phyloP scores from a whole-genome alignment of 495 filamentous ascomycete genomes.

The Penicillium taxi region DNA sequence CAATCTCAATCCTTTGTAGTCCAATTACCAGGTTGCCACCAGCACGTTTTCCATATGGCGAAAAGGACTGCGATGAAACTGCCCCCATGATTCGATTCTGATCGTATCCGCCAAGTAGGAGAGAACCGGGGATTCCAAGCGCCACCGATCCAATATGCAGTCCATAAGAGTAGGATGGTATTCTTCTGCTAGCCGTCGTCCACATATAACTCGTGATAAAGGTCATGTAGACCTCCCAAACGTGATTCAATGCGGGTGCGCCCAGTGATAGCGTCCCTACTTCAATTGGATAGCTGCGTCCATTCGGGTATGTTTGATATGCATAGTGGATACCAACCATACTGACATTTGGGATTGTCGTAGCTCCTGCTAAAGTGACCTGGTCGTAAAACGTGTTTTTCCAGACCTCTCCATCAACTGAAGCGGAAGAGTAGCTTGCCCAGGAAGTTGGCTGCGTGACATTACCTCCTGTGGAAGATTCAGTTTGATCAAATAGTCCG shows the following conservation, averaged over 20 bases:
- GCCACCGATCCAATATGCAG: constrained; percentile 45
- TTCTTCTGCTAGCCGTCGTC: constrained; percentile 8
- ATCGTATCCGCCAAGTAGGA: constrained; percentile 45
- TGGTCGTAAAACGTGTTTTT: too few relatives aligned
- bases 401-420: too few relatives aligned
- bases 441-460: too few relatives aligned
- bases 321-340: not conserved
- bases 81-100: constrained; percentile 28
- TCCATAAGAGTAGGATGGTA: constrained; percentile 40
- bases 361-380: too few relatives aligned
- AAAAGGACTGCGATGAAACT: constrained; percentile 4
- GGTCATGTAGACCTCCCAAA: constrained; percentile 3
- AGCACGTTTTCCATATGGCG: too few relatives aligned
- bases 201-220: constrained; percentile 4
- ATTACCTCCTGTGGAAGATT: too few relatives aligned
- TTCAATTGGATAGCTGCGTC: not conserved
- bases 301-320: constrained; percentile 2
- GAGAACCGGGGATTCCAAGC: constrained; percentile 29
- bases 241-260: constrained; percentile 1
- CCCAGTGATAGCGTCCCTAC: constrained; percentile 3
- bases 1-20: constrained; percentile 31
- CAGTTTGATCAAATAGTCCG: not conserved
- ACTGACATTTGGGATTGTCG: not conserved
- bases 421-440: too few relatives aligned
- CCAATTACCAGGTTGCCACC: constrained; percentile 20